These are phyloP conservation scores for Solanum ossicruentum DNA, from an alignment of 257 asterid genomes.

Conservation along the genomic window DNA sequence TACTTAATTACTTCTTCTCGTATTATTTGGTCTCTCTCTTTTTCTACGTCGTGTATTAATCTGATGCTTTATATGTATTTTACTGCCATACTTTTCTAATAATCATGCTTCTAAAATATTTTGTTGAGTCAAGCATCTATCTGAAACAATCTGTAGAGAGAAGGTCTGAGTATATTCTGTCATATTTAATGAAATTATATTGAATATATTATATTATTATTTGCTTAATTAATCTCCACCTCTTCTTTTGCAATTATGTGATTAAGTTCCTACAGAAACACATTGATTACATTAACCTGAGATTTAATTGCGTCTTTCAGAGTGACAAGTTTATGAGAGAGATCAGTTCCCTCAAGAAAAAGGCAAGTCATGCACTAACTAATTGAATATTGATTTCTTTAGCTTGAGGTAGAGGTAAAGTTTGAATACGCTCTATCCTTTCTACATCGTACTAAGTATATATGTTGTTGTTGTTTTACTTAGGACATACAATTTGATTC, in stretches of 20 bases:
- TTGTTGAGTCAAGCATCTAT: too few relatives aligned
- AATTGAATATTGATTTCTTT: not conserved
- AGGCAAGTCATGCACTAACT: slow-evolving; percentile 31
- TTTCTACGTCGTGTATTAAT: not conserved
- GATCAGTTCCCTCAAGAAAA: slow-evolving; percentile 38
- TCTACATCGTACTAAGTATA: too few relatives aligned
- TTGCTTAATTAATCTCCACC: not conserved
- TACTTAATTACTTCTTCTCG: not conserved
- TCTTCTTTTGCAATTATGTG: not conserved
- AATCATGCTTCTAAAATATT: not conserved
- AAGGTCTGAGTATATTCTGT: not conserved
- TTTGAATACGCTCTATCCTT: too few relatives aligned
- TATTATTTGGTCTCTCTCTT: not conserved
- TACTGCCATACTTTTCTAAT: not conserved
- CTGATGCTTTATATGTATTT: not conserved
- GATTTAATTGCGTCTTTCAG: slow-evolving; percentile 22
- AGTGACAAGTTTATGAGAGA: slow-evolving; percentile 37
- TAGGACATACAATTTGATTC: not conserved
- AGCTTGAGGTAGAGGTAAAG: not conserved
- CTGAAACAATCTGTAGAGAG: too few relatives aligned
- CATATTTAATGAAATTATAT: not conserved
- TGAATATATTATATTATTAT: not conserved
- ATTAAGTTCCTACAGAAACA: not conserved
- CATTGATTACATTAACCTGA: not conserved
- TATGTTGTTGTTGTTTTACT: too few relatives aligned